Evolutionary conservation across 495 filamentous ascomycete genomes (phyloP).

Genomic region (Cetradonia linearis): DNA sequence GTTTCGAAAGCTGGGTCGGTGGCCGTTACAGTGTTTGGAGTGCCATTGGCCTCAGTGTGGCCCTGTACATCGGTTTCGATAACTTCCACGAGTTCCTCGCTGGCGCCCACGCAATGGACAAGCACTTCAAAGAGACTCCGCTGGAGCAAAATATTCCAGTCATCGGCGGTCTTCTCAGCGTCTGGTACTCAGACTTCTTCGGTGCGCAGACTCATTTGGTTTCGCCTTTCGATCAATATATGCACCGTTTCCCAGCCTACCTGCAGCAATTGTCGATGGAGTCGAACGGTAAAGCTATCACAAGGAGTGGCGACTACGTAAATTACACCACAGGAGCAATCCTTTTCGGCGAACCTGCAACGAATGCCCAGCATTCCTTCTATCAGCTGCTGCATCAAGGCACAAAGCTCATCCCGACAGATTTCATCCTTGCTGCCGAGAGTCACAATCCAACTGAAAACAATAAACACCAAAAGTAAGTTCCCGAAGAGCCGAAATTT

Average conservation of each 20-base stretch:
- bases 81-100: slow-evolving; percentile 95
- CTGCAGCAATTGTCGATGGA: slow-evolving; percentile 99
- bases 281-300: slow-evolving; percentile 97
- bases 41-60: slow-evolving; percentile 90
- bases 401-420: slow-evolving; percentile 94
- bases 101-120: slow-evolving; percentile 95
- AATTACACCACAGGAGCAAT: slow-evolving; percentile 95
- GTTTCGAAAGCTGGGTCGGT: slow-evolving; percentile 96
- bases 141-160: slow-evolving; percentile 91
- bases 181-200: slow-evolving; percentile 99
- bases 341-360: slow-evolving; percentile 95
- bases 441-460: slow-evolving; percentile 89
- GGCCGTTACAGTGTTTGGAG: slow-evolving; percentile 98
- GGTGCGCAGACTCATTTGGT: slow-evolving; percentile 95
- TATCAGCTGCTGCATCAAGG: slow-evolving; percentile 98
- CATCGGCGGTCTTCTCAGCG: slow-evolving; percentile 82
- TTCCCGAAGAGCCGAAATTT: neutral
- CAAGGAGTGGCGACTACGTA: slow-evolving; percentile 77
- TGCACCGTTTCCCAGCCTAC: slow-evolving; percentile 97
- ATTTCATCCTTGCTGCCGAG: slow-evolving; percentile 93
- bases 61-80: slow-evolving; percentile 89
- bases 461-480: slow-evolving; percentile 83
- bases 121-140: slow-evolving; percentile 86
- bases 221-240: slow-evolving; percentile 97
- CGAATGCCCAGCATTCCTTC: slow-evolving; percentile 99